Base-by-base conservation (phyloP, 2,329 filamentous ascomycete genomes). In the Trichoderma atroviride region DNA sequence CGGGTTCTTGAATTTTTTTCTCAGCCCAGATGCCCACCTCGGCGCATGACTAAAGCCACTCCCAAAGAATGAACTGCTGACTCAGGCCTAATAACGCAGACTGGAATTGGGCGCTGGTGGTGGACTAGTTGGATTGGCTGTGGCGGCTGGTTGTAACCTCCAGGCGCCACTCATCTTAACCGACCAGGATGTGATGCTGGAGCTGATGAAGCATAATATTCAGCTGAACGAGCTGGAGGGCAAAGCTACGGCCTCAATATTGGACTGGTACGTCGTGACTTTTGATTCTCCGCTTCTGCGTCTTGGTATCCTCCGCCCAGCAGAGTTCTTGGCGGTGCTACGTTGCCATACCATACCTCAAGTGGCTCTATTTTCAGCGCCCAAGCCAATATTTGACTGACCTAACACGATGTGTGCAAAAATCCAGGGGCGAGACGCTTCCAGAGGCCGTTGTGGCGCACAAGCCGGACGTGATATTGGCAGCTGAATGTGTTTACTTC, bases 401-500 rank as follows among this genome's bases (percentile, higher is more conserved):
- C 43, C 33, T 37, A 53, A 69, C 57, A 43, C 27, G n/a, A 24
- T 61, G 33, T 29, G 56, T 53, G 33, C 50, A 58, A 56, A 53
- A 27, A 70, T 56, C 29, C 73, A 90, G 89, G 89, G 88, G 88
- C 69, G 85, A 90, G 72, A 81, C 86, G 64, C 81, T 91, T 57
- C 83, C 88, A 47, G 78, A 82, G 53, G 79, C 82, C 55, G 82
- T 91, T 55, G 74, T 84, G 64, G 80, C 84, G 67, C 83, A 84
- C 74, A 87, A 87, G 71, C 93, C 94, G 22, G 89, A 94, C 75
- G 84, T 97, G 68, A 89, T 99, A 68, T 86, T 98, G n/a, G 96
- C 96, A 4, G 95, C 94, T 52, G 96, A 98, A 79, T 98, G 95
- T 81, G 94, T 97, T 60, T 99, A 98, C 83, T 97, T 97, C 79